Evolutionary conservation across 768 basidiomycete species (phyloP), one percentile per base, ranked within the genome.

Genomic region (Tylopilus sp.): DNA sequence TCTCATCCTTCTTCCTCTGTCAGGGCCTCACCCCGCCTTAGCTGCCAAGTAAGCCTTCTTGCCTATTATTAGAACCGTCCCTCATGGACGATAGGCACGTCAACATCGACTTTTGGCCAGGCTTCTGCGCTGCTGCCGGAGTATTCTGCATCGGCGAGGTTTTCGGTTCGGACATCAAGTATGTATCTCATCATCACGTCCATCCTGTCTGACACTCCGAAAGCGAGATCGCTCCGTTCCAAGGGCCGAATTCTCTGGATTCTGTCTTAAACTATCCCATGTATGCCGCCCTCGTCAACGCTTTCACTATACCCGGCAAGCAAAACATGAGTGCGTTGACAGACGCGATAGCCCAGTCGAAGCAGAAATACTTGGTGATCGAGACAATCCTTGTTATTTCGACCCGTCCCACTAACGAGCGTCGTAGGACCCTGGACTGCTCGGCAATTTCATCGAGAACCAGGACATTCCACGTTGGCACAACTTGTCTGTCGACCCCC

Each of bases 101-200:
- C 47, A 76, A 84, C 48, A 76, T 78, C 48, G 72, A 76, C 41
- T 95, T 94, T 67, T 93, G 89, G 90, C 83, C 87, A 2, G 63
- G 63, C 7, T 92, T 94, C 63, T 84, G 83, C 60, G 72, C 68
- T 41, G 82, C 80, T n/a, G 87, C 89, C 0, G 89, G 85, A 13
- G 86, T 92, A 11, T 92, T 87, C 72, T 92, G 88, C 62, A 86
- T 92, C 49, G 92, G 92, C 36, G 91, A 93, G 71, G 86, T 94
- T 43, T 77, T 81, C 53, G 78, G 77, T 41, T 65, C 73, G 47
- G 73, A 84, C 46, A 68, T 83, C 43, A 69, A 74, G 85, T 86
- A 63, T 33, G 54, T 65, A 31, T 21, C 19, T 19, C 31, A 25
- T 40, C 25, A 29, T 62, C 13, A 6, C 22, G 21, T 22, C 45